Evolutionary conservation across 148 eudicot genomes (phyloP).

Genomic region (Agrostemma githago): DNA sequence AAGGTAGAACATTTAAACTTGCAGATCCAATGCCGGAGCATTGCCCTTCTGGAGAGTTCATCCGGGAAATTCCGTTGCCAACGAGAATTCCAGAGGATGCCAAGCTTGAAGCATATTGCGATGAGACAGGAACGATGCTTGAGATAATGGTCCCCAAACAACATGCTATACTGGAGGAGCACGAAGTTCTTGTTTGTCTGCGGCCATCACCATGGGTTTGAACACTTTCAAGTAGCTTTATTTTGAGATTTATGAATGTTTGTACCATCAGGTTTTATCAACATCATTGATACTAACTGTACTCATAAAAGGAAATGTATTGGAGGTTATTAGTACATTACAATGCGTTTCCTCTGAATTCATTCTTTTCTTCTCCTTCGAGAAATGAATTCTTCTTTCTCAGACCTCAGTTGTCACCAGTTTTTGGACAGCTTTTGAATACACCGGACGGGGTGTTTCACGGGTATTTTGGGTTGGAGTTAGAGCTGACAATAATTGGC

Average conservation of each 20-base stretch:
- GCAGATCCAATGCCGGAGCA: constrained; percentile 48
- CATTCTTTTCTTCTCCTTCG: background rate
- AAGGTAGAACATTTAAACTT: constrained; percentile 51
- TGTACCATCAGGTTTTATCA: constrained; percentile 11
- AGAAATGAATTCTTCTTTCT: background rate
- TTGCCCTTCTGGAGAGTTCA: constrained; percentile 58
- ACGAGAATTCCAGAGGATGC: constrained; percentile 56
- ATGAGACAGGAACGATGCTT: constrained; percentile 48
- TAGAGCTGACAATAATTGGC: too few species aligned
- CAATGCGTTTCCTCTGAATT: background rate
- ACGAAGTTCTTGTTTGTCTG: constrained; percentile 51
- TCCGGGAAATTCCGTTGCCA: constrained; percentile 45
- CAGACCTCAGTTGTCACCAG: background rate
- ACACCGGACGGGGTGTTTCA: too few species aligned
- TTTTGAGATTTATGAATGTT: constrained; percentile 24
- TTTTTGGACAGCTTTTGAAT: too few species aligned
- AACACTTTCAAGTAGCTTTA: constrained; percentile 12
- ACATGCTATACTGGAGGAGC: constrained; percentile 46
- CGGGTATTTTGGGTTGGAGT: too few species aligned
- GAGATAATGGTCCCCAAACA: constrained; percentile 63
- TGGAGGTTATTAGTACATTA: background rate
- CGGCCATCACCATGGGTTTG: constrained; percentile 53
- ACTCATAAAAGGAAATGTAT: constrained; percentile 13
- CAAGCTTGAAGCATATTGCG: constrained; percentile 52
- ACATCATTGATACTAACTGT: constrained; percentile 27